phyloP scores from a whole-genome alignment of 495 filamentous ascomycete species.

The Cetradonia linearis region DNA sequence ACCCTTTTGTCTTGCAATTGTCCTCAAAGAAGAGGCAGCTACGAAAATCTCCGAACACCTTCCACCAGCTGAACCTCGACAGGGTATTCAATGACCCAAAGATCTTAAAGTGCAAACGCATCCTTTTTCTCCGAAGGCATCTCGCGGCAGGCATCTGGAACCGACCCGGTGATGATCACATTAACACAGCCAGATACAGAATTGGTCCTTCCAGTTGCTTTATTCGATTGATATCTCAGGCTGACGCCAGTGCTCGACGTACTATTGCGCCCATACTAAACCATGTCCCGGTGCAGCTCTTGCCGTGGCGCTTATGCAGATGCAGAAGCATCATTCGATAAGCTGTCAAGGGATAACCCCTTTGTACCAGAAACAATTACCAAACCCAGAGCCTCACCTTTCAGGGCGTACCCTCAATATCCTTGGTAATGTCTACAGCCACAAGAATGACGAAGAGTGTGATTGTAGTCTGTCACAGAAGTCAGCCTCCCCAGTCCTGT shows the following conservation, averaged over 20 bases:
- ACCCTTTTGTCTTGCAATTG: not conserved
- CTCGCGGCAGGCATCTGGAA: not conserved
- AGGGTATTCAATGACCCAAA: not conserved
- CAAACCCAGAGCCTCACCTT: not conserved
- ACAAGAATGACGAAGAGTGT: conserved; percentile 19
- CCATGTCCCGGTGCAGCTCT: not conserved
- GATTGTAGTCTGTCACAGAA: conserved; percentile 7
- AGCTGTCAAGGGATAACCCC: too few relatives aligned
- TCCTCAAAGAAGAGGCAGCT: not conserved
- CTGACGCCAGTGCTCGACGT: not conserved
- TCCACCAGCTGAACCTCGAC: not conserved
- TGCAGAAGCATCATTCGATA: not conserved
- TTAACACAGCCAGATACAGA: not conserved
- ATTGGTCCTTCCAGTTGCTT: not conserved
- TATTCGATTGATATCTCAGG: not conserved
- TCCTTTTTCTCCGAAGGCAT: not conserved
- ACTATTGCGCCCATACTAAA: not conserved
- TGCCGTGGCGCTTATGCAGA: not conserved
- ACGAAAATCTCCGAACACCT: not conserved
- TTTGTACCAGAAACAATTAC: too few relatives aligned
- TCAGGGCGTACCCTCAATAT: not conserved
- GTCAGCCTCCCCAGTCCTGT: not conserved
- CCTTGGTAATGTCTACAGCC: conserved; percentile 11
- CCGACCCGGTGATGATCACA: not conserved
- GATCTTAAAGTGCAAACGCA: not conserved